phyloP scores from a whole-genome alignment of 148 eudicot species.

The Arbutus unedo region DNA sequence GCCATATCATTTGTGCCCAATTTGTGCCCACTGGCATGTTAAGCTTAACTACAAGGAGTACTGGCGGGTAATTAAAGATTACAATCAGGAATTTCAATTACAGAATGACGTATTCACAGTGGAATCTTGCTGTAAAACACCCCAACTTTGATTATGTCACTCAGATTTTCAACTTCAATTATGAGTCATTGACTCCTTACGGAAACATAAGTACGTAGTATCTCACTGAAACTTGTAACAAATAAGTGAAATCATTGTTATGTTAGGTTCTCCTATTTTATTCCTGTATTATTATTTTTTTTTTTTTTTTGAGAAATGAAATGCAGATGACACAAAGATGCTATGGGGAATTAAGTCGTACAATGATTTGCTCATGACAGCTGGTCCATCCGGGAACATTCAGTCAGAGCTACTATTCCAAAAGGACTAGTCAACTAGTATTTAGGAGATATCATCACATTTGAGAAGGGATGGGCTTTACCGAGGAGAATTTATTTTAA shows the following conservation, averaged over 20 bases:
- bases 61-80: constrained; percentile 71
- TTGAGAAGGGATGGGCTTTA: constrained; percentile 1
- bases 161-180: constrained; percentile 14
- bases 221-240: background rate
- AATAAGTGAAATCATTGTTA: background rate
- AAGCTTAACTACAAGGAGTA: constrained; percentile 64
- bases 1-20: constrained; percentile 76
- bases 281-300: background rate
- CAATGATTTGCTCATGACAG: constrained; percentile 56
- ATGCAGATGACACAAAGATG: constrained; percentile 57
- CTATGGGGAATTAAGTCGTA: constrained; percentile 56
- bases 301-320: background rate
- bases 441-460: too few species aligned
- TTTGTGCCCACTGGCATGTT: constrained; percentile 70
- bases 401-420: constrained; percentile 33
- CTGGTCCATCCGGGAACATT: constrained; percentile 47
- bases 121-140: constrained; percentile 73
- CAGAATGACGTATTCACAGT: constrained; percentile 55
- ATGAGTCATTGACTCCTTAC: background rate
- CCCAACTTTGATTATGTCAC: constrained; percentile 66
- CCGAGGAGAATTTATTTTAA: background rate
- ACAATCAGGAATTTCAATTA: constrained; percentile 65
- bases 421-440: background rate
- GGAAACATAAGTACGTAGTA: constrained; percentile 41
- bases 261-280: background rate